These are phyloP conservation scores for Dendrothele bispora DNA, from an alignment of 768 basidiomycete genomes.

Conservation along the genomic window DNA sequence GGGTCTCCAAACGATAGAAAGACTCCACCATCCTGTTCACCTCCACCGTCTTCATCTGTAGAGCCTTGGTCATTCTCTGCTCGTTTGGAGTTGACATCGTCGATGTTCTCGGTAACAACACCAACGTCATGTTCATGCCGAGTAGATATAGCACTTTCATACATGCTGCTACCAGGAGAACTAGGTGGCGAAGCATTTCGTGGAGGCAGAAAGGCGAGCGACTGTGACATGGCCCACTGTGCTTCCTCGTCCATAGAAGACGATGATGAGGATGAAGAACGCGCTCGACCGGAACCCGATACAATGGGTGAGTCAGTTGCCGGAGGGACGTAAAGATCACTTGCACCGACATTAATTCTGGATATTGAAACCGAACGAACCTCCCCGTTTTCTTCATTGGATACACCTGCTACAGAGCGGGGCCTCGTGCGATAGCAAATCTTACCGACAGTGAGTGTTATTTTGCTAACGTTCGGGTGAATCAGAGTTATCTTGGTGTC, in stretches of 20 bases:
- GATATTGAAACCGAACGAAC: constrained; percentile 54
- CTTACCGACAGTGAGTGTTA: constrained; percentile 58
- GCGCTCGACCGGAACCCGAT: constrained; percentile 23
- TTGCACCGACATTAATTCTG: constrained; percentile 55
- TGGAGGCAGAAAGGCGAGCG: constrained; percentile 61
- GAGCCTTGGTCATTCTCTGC: too few species aligned
- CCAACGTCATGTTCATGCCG: constrained; percentile 2
- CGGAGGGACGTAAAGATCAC: constrained; percentile 31
- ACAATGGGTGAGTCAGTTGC: constrained; percentile 6
- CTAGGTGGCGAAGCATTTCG: constrained; percentile 40
- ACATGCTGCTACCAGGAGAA: constrained; percentile 68
- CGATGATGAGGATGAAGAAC: constrained; percentile 47
- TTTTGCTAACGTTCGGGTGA: constrained; percentile 60
- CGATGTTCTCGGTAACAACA: background rate
- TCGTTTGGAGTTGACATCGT: background rate
- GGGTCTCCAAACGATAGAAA: too few species aligned
- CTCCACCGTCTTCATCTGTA: too few species aligned
- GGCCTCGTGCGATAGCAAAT: constrained; percentile 57
- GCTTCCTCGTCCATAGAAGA: constrained; percentile 68
- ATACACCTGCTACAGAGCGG: constrained; percentile 8
- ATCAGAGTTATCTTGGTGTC: constrained; percentile 70
- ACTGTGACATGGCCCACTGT: constrained; percentile 73
- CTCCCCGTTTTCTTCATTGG: constrained; percentile 20
- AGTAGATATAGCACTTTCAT: constrained; percentile 68
- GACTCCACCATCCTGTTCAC: too few species aligned